phyloP scores from a whole-genome alignment of 108 stramenopile genomes.

The Cyclostephanos tholiformis region DNA sequence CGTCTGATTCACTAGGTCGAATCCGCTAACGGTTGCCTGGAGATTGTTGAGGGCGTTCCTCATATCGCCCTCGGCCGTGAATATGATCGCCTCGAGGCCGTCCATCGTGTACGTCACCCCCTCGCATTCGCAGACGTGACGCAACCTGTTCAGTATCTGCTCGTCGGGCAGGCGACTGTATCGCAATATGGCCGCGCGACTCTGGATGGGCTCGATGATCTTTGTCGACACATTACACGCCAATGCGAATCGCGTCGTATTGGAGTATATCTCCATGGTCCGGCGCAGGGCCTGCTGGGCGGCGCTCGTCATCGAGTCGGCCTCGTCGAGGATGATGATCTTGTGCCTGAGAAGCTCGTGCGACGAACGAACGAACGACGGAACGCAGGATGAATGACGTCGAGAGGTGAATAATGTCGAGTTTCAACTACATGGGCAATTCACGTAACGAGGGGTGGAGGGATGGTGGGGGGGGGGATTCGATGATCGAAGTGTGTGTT shows the following conservation, averaged over 20 bases:
- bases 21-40: constrained; percentile 90
- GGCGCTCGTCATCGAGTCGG: constrained; percentile 96
- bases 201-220: constrained; percentile 99
- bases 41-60: constrained; percentile 98
- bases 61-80: constrained; percentile 99
- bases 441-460: not conserved
- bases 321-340: constrained; percentile 99
- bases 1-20: constrained; percentile 85
- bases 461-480: too few species aligned
- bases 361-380: not conserved
- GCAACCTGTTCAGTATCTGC: constrained; percentile 86
- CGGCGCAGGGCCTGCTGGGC: constrained; percentile 98
- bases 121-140: constrained; percentile 90
- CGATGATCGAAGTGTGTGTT: not conserved
- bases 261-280: constrained; percentile 97
- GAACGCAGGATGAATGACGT: not conserved
- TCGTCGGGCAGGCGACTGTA: constrained; percentile 91
- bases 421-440: not conserved
- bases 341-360: constrained; percentile 73
- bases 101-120: constrained; percentile 77
- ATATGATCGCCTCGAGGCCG: constrained; percentile 97
- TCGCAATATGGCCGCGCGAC: constrained; percentile 97
- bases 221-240: constrained; percentile 98
- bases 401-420: not conserved
- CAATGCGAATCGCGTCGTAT: constrained; percentile 97